Evolutionary conservation across 2,329 filamentous ascomycete genomes (phyloP), one percentile per base, ranked within the genome.

Genomic region (Colletotrichum godetiae): DNA sequence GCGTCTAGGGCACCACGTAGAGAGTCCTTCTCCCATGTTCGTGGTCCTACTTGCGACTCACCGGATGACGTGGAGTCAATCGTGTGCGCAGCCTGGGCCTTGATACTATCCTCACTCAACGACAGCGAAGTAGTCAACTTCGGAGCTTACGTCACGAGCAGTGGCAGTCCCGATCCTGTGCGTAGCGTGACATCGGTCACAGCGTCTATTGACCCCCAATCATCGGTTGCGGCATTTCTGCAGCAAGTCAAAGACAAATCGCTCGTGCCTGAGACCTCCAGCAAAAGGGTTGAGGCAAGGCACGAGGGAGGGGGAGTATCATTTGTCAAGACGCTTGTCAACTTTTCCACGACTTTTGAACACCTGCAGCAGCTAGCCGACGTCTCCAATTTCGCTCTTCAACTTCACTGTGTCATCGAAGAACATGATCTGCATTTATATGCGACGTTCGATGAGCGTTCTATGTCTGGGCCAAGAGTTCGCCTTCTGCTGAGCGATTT

Each of bases 11-110:
- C n/a, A 49, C 19, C 42, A 49, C 15, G 22, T 7, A 8, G 6
- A 22, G 42, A n/a, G 19, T 49, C 19, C 8, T 5, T 33, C 33
- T 13, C 33, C 13, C 55, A 31, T 11, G 10, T 70, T 49, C 42
- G 31, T 6, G 68, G 68, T 7, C 64, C 64, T 12, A 53, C 22
- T 6, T 68, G 46, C 5, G 56, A 72, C 1, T 15, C 49, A 5
- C 8, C 8, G 2, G 29, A n/a, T 22, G 37, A 35, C 8, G n/a
- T 7, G 5, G 15, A 57, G 35, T 12, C 56, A 3, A 4, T 33
- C 4, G 15, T 68, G 4, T 72, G 49, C 56, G 58, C 57, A 11
- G 68, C 64, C 10, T 72, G 68, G 68, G 65, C 68, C 19, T 31
- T 72, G 35, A 15, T 49, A 10, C 29, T 72, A 3, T 72, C 69